These are phyloP conservation scores for Torulaspora franciscae DNA, from an alignment of 805 yeast species.

Conservation along the genomic window DNA sequence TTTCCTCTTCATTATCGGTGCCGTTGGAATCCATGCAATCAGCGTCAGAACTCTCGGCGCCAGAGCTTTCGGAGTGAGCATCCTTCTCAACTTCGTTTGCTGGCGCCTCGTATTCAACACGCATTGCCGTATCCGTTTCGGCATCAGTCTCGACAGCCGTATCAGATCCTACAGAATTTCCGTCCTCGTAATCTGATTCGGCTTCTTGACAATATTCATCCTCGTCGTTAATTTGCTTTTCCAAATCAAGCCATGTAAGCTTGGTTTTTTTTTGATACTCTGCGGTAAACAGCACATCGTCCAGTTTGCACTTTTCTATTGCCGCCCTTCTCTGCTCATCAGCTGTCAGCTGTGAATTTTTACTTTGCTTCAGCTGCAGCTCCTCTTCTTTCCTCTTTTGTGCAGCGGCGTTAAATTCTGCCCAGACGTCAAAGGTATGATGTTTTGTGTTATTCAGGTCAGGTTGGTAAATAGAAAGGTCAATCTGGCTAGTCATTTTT, in stretches of 20 bases:
- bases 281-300: background rate
- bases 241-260: background rate
- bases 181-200: background rate
- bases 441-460: background rate
- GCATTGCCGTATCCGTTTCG: background rate
- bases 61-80: no score
- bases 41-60: background rate
- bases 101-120: background rate
- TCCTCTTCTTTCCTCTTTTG: background rate
- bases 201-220: background rate
- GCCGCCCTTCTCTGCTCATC: background rate
- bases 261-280: background rate
- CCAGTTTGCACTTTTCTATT: background rate
- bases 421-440: background rate
- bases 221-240: background rate
- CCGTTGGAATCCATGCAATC: background rate
- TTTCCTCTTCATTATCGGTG: background rate
- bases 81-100: background rate
- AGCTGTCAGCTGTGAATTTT: background rate
- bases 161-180: background rate
- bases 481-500: background rate
- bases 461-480: constrained; percentile 1
- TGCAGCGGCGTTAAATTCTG: background rate
- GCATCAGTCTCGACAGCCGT: constrained; percentile 1
- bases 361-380: background rate